Conservation (phyloP, 257 asterid genomes). For the Fraxinus excelsior region DNA sequence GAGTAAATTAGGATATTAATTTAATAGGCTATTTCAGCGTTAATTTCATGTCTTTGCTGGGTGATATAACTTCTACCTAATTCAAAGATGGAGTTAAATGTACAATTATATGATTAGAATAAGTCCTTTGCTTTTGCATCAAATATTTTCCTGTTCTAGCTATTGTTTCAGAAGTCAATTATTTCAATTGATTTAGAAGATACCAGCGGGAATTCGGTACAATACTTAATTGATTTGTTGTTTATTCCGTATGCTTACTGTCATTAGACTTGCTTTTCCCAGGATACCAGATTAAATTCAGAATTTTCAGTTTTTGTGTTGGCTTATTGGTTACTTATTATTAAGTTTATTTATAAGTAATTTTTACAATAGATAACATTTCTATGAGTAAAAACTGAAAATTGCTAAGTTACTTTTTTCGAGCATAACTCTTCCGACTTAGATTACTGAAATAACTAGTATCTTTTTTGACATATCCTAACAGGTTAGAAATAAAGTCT, state of each 20-base stretch:
- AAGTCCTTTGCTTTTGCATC: neutral
- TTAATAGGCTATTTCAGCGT: too few relatives aligned
- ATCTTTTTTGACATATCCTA: too few relatives aligned
- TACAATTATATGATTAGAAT: neutral
- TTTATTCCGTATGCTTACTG: neutral
- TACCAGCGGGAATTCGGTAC: neutral
- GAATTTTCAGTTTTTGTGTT: neutral
- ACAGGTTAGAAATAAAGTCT: too few relatives aligned
- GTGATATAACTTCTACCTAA: too few relatives aligned
- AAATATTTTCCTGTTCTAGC: neutral
- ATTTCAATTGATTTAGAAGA: neutral
- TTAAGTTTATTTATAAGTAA: neutral
- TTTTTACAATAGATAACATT: too few relatives aligned
- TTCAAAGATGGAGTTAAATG: too few relatives aligned
- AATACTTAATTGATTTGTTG: neutral
- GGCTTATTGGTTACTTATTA: neutral
- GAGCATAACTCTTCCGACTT: neutral
- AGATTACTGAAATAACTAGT: too few relatives aligned
- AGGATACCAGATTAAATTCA: neutral
- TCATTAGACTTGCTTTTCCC: neutral
- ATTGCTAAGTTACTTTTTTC: neutral
- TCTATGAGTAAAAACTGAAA: neutral
- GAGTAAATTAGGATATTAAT: too few relatives aligned
- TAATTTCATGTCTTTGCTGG: too few relatives aligned
- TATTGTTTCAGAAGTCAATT: neutral